These are phyloP conservation scores for Zalaria sp. DNA, from an alignment of 2,329 filamentous ascomycete genomes.

Conservation along the genomic window DNA sequence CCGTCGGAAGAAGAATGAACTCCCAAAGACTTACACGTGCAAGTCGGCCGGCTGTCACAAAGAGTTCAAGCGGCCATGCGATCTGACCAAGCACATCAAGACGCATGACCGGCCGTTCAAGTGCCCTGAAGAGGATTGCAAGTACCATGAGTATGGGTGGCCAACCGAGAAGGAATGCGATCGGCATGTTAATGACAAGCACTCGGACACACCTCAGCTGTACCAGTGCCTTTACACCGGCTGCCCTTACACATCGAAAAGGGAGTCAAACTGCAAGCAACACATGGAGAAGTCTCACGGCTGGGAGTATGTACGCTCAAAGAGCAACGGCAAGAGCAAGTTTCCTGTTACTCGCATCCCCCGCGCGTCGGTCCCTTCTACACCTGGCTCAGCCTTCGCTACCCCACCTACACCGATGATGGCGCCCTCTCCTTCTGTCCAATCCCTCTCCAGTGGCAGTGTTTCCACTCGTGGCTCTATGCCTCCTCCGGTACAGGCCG, in stretches of 20 bases:
- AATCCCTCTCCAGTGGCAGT: conserved; percentile 14
- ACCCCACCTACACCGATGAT: conserved; percentile 18
- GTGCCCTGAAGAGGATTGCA: conserved; percentile 69
- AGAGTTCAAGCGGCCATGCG: conserved; percentile 92
- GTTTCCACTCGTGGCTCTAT: conserved; percentile 16
- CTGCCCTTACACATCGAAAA: conserved; percentile 89
- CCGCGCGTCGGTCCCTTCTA: conserved; percentile 47
- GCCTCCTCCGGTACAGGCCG: conserved; percentile 18
- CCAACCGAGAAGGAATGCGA: conserved; percentile 97
- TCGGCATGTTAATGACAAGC: conserved; percentile 91
- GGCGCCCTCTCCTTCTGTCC: conserved; percentile 26
- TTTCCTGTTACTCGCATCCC: conserved; percentile 39
- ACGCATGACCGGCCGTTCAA: conserved; percentile 96
- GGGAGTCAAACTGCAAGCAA: conserved; percentile 93
- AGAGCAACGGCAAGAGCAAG: conserved; percentile 68
- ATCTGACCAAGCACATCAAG: conserved; percentile 96
- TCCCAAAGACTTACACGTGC: conserved; percentile 21
- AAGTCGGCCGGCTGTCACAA: conserved; percentile 81
- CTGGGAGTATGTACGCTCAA: conserved; percentile 82
- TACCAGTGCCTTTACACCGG: conserved; percentile 71
- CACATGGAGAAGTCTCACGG: conserved; percentile 97
- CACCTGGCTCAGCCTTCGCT: conserved; percentile 36
- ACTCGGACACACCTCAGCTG: conserved; percentile 64
- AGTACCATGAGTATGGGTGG: conserved; percentile 82
- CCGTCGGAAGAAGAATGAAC: conserved; percentile 80